Base-by-base conservation (phyloP, 192 early-diverging fungal genomes). In the Backusella sp. region DNA sequence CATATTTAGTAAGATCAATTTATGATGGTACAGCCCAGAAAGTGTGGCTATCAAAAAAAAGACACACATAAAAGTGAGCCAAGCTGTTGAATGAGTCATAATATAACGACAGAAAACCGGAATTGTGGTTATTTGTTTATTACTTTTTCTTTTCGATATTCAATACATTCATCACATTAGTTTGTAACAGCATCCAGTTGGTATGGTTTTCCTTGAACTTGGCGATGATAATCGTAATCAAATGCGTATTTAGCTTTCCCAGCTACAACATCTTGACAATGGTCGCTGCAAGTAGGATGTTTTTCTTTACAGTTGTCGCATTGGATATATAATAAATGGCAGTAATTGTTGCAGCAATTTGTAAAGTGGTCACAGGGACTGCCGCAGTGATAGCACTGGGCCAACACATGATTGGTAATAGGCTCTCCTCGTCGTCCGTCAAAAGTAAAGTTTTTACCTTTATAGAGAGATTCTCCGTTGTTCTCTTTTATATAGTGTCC, bases 391-490 rank as follows among this genome's bases (percentile, higher is more conserved):
- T 92, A 90, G 70, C 93, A 94, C 12, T 85, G 81, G 1, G 89
- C 76, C 5, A 94, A 52, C 0, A 94, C 82, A 9, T 92, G 88
- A 34, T 82, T 72, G 6, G 91, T 92, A 19, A 90, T 87, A 19
- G 81, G 86, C 74, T 94, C 93, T 26, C 93, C 92, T 12, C 88
- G 82, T 7, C 93, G 91, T 56, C 88, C 88, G 75, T 94, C 93
- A 75, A 94, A 94, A 21, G 93, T 94, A 76, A 94, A 94, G 79
- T 94, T 94, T 34, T 91, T 93, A 65, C 93, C 93, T 65, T 80
- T 83, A 73, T 88, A 94, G 9, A 92, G 78, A 1, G 93, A 93
- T 35, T 59, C 4, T 11, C 68, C 26, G 42, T 77, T 36, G 11
- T 59, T 35, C 34, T 74, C 52, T 62, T 74, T 36, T 19, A 56